Conservation (phyloP, 129 eudicot genomes). For the Calendula officinalis region DNA sequence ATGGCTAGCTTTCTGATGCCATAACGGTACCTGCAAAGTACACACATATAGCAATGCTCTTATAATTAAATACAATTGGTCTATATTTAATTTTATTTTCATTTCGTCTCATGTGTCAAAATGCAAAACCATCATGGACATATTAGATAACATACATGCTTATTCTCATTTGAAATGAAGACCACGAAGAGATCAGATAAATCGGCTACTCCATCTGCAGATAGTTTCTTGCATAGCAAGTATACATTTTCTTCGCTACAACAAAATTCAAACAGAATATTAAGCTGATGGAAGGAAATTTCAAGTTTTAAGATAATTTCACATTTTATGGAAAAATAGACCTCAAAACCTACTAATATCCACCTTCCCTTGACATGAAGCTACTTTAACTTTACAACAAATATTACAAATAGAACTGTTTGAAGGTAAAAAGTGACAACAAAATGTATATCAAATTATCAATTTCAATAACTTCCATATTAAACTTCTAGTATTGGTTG, state of each 20-base stretch:
- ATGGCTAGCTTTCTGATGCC: conserved; percentile 99
- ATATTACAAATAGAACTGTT: background rate
- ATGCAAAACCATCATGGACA: conserved; percentile 8
- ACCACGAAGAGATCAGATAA: conserved; percentile 75
- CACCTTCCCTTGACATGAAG: background rate
- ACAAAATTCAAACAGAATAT: conserved; percentile 15
- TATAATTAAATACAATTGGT: background rate
- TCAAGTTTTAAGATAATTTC: background rate
- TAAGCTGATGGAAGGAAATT: background rate
- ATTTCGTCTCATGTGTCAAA: background rate
- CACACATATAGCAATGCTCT: no score
- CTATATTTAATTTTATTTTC: conserved; percentile 13
- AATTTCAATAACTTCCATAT: background rate
- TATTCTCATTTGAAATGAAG: conserved; percentile 86
- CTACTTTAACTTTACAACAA: conserved; percentile 1
- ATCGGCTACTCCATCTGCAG: conserved; percentile 50
- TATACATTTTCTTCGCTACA: conserved; percentile 91
- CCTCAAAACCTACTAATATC: background rate
- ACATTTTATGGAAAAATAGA: background rate
- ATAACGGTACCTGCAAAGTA: conserved; percentile 84
- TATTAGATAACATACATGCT: conserved; percentile 55
- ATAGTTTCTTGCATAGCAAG: conserved; percentile 76
- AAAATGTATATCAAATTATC: background rate
- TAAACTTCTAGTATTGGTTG: conserved; percentile 5
- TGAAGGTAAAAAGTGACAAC: background rate